These are phyloP conservation scores for Serendipita sp. DNA, from an alignment of 1,284 basidiomycete species.

Conservation along the genomic window DNA sequence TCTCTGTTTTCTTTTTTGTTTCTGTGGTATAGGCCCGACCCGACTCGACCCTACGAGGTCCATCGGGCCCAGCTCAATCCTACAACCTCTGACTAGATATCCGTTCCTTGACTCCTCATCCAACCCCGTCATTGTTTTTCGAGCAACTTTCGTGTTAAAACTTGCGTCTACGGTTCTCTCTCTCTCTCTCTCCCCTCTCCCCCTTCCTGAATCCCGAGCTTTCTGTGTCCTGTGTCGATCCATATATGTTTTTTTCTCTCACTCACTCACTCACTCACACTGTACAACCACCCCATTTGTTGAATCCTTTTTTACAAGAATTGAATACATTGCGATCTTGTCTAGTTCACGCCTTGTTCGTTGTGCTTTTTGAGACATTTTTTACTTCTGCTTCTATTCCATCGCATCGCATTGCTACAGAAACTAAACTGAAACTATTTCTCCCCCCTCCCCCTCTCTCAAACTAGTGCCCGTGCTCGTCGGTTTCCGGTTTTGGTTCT, in stretches of 20 bases:
- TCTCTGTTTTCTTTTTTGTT: background rate
- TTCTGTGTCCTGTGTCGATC: background rate
- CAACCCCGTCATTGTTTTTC: background rate
- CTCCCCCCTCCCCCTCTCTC: no score
- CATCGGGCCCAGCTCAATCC: background rate
- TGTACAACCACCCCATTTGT: background rate
- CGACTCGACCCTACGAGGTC: background rate
- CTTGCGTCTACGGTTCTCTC: background rate
- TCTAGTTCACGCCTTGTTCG: no score
- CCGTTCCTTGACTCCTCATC: background rate
- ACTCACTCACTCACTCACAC: background rate
- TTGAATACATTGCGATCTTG: no score
- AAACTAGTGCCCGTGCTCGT: conserved; percentile 39
- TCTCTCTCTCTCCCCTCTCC: background rate
- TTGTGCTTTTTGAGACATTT: background rate
- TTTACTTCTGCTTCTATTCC: background rate
- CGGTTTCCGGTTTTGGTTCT: conserved; percentile 46
- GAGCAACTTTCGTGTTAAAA: background rate
- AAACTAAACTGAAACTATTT: background rate
- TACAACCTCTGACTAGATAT: background rate
- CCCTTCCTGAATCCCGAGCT: background rate
- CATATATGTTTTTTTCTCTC: background rate
- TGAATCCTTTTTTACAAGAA: background rate
- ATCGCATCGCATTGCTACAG: background rate
- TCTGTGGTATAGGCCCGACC: background rate